Conservation (phyloP, 1,284 basidiomycete species). For the Naganishia sp. region DNA sequence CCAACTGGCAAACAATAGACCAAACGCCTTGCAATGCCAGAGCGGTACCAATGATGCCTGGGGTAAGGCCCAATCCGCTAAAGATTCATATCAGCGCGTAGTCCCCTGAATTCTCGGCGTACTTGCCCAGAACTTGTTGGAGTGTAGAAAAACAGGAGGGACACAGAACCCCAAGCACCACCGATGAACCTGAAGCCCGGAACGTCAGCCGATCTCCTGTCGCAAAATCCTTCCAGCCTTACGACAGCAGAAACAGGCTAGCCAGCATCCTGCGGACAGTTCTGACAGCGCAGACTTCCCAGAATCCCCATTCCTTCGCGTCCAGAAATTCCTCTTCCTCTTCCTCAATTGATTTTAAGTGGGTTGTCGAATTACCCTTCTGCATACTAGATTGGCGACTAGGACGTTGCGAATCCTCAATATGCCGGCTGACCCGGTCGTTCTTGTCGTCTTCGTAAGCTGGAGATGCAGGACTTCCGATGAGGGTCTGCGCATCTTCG, state of each 20-base stretch:
- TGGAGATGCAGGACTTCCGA: slow-evolving; percentile 20
- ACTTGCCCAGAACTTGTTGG: slow-evolving; percentile 40
- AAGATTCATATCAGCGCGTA: not conserved
- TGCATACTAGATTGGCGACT: slow-evolving; percentile 1
- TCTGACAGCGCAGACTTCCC: slow-evolving; percentile 43
- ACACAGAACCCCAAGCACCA: slow-evolving; percentile 48
- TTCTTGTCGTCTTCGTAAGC: not conserved
- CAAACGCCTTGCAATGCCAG: slow-evolving; percentile 49
- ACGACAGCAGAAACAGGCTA: slow-evolving; percentile 48
- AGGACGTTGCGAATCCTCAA: not conserved
- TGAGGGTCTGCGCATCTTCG: slow-evolving; percentile 20
- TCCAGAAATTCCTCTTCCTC: slow-evolving; percentile 9
- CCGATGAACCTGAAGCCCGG: slow-evolving; percentile 40
- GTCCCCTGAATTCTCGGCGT: not conserved
- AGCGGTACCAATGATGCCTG: slow-evolving; percentile 48
- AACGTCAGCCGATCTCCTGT: too few relatives aligned
- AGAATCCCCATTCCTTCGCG: slow-evolving; percentile 42
- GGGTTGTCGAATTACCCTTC: not conserved
- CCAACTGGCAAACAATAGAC: slow-evolving; percentile 48
- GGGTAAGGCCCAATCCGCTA: slow-evolving; percentile 48
- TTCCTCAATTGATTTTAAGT: not conserved
- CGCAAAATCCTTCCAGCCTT: slow-evolving; percentile 24
- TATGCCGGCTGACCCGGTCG: not conserved
- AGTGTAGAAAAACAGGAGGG: slow-evolving; percentile 48
- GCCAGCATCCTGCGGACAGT: slow-evolving; percentile 42